Evolutionary conservation across 495 filamentous ascomycete species (phyloP), one percentile per base, ranked within the genome.

Genomic region (Emericellopsis terricola): DNA sequence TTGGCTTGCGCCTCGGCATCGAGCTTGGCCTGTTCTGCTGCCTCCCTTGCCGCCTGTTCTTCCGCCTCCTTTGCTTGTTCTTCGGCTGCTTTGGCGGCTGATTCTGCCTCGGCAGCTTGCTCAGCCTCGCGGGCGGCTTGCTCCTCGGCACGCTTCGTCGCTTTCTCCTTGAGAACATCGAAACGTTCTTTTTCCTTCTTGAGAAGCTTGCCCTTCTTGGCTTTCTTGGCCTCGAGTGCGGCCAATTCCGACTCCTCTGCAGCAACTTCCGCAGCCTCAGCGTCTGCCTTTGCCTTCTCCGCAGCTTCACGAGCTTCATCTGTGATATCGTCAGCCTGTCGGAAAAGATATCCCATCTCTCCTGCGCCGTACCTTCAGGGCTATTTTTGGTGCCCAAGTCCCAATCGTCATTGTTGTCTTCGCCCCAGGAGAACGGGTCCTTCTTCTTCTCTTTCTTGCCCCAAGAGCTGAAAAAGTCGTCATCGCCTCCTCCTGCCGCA

Each of bases 221-320:
- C 20, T 16, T 15, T 35, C 21, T 35, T 35, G 9, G n/a, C 33
- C 5, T 7, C 16, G 7, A 35, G 24, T 3, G 33, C 15, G 6
- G 33, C 13, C 16, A 35, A 14, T 11, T 35, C 33, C 23, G 24
- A n/a, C 19, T 35, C 33, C 24, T 35, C 33, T 28, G 8, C 13
- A 15, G 14, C 21, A n/a, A 55, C 64, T 13, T 48, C 46, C 14
- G 50, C 50, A 4, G 51, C 47, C 29, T 60, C 54, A 19, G 42
- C 43, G 24, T 56, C 54, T 14, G 41, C 50, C 36, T 55, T 60
- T 10, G 47, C 46, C 40, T 63, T 56, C 43, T 61, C 57, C 16
- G 60, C 52, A 8, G 50, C 53, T 27, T 56, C 51, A 10, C 56
- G 55, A 15, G 45, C 41, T 8, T 53, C 47, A 19, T 54, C 41